Evolutionary conservation across 805 yeast genomes (phyloP).

Genomic region (Cyberlindnera samutprakarnensis): DNA sequence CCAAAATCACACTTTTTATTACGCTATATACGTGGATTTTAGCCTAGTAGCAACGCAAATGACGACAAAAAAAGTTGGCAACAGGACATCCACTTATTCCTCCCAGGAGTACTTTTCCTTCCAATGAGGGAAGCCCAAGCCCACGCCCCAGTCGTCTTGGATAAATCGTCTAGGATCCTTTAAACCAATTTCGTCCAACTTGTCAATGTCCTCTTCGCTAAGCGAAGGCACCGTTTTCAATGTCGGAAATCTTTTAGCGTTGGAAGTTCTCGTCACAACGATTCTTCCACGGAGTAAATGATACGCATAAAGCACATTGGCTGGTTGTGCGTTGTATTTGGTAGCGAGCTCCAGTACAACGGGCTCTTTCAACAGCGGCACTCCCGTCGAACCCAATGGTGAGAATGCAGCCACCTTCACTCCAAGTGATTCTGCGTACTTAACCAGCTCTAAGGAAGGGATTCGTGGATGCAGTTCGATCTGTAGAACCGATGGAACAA

Average conservation of each 20-base stretch:
- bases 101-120: conserved; percentile 14
- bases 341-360: conserved; percentile 44
- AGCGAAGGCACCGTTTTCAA: conserved; percentile 31
- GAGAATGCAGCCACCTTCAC: conserved; percentile 51
- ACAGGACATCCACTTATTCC: no score
- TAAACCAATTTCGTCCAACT: conserved; percentile 26
- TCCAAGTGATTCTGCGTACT: conserved; percentile 44
- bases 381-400: conserved; percentile 60
- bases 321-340: conserved; percentile 44
- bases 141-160: conserved; percentile 19
- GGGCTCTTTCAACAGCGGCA: conserved; percentile 51
- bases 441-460: conserved; percentile 52
- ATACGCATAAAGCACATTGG: conserved; percentile 56
- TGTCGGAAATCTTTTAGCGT: conserved; percentile 48
- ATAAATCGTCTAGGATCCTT: conserved; percentile 26
- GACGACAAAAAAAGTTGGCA: no score
- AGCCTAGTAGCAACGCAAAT: no score
- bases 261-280: conserved; percentile 65
- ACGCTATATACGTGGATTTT: no score
- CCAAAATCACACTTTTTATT: no score
- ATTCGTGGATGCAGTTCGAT: conserved; percentile 69
- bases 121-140: conserved; percentile 15
- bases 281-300: conserved; percentile 54
- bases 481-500: conserved; percentile 49
- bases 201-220: conserved; percentile 33